Conservation (phyloP, 2,329 filamentous ascomycete genomes). For the Sporothrix curviconia region DNA sequence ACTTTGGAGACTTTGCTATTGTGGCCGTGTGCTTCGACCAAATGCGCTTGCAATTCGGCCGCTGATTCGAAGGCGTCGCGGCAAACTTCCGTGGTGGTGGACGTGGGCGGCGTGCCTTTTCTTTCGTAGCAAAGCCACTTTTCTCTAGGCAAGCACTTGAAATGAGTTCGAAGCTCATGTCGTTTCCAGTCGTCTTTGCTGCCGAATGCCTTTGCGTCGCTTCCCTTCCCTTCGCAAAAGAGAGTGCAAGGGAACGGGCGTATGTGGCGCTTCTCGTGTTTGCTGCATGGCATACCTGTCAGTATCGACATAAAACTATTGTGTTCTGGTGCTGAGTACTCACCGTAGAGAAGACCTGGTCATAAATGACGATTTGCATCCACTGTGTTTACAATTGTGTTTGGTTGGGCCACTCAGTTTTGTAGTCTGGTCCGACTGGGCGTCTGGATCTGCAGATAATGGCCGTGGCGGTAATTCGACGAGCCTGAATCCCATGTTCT, state of each 20-base stretch:
- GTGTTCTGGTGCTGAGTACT: neutral
- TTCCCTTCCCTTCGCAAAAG: slow-evolving; percentile 24
- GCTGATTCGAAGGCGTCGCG: neutral
- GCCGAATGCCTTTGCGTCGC: slow-evolving; percentile 60
- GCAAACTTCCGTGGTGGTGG: neutral
- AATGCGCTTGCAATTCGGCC: too few relatives aligned
- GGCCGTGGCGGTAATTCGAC: neutral
- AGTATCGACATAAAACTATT: neutral
- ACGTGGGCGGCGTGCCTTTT: neutral
- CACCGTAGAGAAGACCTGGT: neutral
- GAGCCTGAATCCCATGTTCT: neutral
- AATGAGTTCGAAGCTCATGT: slow-evolving; percentile 77
- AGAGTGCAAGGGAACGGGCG: slow-evolving; percentile 77
- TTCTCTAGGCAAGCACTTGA: slow-evolving; percentile 21
- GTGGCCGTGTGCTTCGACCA: too few relatives aligned
- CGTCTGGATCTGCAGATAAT: neutral
- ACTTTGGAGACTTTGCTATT: too few relatives aligned
- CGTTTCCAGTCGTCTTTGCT: slow-evolving; percentile 93
- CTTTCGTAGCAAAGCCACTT: slow-evolving; percentile 61
- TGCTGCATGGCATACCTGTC: slow-evolving; percentile 30
- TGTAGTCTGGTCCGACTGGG: neutral
- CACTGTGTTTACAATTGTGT: neutral
- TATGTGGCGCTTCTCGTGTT: slow-evolving; percentile 75
- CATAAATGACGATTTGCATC: neutral
- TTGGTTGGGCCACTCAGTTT: too few relatives aligned